These are phyloP conservation scores for Lichtheimia ornata DNA, from an alignment of 371 early-diverging fungal species.

Conservation along the genomic window DNA sequence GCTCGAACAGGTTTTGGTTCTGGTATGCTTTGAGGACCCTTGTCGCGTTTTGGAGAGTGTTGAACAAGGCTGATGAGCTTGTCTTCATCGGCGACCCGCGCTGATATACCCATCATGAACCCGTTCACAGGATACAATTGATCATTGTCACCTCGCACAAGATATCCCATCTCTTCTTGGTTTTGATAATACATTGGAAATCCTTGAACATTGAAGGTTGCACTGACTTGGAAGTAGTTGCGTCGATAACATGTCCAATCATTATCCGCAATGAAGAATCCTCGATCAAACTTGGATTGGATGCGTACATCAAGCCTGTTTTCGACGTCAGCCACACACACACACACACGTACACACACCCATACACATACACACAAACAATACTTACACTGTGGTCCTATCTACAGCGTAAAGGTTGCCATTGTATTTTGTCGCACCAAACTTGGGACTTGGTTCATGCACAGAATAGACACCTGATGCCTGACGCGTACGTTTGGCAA, in stretches of 20 bases:
- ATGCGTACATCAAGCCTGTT: slow-evolving; percentile 40
- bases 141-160: slow-evolving; percentile 39
- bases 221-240: slow-evolving; percentile 91
- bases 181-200: slow-evolving; percentile 31
- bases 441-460: slow-evolving; percentile 19
- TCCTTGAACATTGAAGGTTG: slow-evolving; percentile 64
- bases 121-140: slow-evolving; percentile 32
- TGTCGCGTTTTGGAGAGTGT: slow-evolving; percentile 93
- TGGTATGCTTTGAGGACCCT: slow-evolving; percentile 83
- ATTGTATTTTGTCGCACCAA: slow-evolving; percentile 23
- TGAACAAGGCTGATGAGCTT: slow-evolving; percentile 77
- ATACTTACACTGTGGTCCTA: slow-evolving; percentile 13
- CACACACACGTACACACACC: no score
- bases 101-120: slow-evolving; percentile 73
- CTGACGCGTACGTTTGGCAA: slow-evolving; percentile 12
- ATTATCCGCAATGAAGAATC: slow-evolving; percentile 79
- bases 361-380: neutral
- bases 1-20: slow-evolving; percentile 59
- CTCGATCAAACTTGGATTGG: slow-evolving; percentile 73
- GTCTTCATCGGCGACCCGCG: slow-evolving; percentile 62
- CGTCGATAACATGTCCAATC: slow-evolving; percentile 95
- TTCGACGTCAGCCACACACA: neutral
- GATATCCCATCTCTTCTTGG: slow-evolving; percentile 14
- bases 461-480: slow-evolving; percentile 9
- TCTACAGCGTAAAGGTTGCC: slow-evolving; percentile 20